Evolutionary conservation across 345 rosid species (phyloP).

Genomic region (Gossypium thurberi): DNA sequence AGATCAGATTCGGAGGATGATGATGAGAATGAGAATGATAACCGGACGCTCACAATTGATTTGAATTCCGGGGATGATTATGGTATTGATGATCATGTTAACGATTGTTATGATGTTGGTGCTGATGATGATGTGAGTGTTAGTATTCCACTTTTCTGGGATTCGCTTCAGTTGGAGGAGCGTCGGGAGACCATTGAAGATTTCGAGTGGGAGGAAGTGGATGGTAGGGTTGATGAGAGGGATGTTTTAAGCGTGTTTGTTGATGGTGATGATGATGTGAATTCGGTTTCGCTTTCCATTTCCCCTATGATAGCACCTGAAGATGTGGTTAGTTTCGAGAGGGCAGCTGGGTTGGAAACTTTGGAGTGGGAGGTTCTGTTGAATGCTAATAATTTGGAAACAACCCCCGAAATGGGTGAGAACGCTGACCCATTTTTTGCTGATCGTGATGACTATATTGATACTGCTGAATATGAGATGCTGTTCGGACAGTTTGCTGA

Average conservation of each 20-base stretch:
- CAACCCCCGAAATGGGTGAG: conserved; percentile 38
- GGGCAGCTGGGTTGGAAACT: conserved; percentile 40
- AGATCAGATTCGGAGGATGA: conserved; percentile 43
- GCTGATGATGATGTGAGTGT: conserved; percentile 42
- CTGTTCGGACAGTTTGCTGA: conserved; percentile 77
- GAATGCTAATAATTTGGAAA: conserved; percentile 55
- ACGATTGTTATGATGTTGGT: conserved; percentile 24
- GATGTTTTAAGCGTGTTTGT: conserved; percentile 50
- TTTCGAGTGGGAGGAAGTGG: conserved; percentile 93
- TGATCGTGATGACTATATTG: conserved; percentile 47
- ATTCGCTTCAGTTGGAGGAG: conserved; percentile 66
- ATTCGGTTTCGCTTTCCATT: conserved; percentile 49
- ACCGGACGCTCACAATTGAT: conserved; percentile 25
- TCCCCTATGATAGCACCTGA: conserved; percentile 48
- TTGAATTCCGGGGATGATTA: conserved; percentile 49
- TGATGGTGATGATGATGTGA: conserved; percentile 48
- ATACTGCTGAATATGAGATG: conserved; percentile 63
- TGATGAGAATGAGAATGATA: conserved; percentile 31
- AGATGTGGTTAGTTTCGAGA: conserved; percentile 46
- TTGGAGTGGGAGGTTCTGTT: conserved; percentile 79
- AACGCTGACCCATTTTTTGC: conserved; percentile 41
- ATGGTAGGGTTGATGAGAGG: conserved; percentile 59
- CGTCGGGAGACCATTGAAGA: conserved; percentile 56
- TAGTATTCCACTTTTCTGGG: conserved; percentile 60
- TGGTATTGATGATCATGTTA: conserved; percentile 19